These are phyloP conservation scores for Fusarium palustre DNA, from an alignment of 2,329 filamentous ascomycete genomes.

Conservation along the genomic window DNA sequence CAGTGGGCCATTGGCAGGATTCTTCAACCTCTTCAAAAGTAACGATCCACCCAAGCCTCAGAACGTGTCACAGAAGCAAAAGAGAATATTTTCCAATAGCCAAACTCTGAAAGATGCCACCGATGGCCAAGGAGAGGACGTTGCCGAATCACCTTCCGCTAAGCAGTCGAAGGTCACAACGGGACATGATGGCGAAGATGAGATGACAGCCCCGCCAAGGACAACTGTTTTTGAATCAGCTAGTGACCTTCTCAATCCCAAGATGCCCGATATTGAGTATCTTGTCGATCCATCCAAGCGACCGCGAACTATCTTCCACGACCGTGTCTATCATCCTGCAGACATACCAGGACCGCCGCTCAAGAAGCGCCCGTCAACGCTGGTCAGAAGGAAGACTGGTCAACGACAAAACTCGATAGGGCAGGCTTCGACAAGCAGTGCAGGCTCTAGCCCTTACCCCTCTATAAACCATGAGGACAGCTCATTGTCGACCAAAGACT, in stretches of 20 bases:
- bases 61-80: constrained; percentile 68
- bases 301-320: constrained; percentile 93
- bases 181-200: constrained; percentile 62
- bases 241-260: constrained; percentile 90
- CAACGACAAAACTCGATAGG: constrained; percentile 42
- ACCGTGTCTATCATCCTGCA: constrained; percentile 91
- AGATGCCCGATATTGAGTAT: constrained; percentile 83
- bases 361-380: constrained; percentile 62
- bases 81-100: constrained; percentile 79
- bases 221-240: constrained; percentile 97
- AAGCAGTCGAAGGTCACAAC: constrained; percentile 58
- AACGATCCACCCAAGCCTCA: constrained; percentile 63
- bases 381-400: constrained; percentile 51
- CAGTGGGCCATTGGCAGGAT: constrained; percentile 66
- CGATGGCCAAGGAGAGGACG: constrained; percentile 5
- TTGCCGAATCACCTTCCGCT: constrained; percentile 12
- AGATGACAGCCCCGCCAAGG: constrained; percentile 78
- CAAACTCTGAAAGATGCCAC: constrained; percentile 69
- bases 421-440: constrained; percentile 45
- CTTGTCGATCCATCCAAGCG: constrained; percentile 85
- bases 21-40: constrained; percentile 81
- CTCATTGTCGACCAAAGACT: constrained; percentile 60
- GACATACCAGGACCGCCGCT: constrained; percentile 88
- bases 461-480: constrained; percentile 57
- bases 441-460: constrained; percentile 52